phyloP scores from a whole-genome alignment of 805 yeast genomes.

The Lipomyces chichibuensis region DNA sequence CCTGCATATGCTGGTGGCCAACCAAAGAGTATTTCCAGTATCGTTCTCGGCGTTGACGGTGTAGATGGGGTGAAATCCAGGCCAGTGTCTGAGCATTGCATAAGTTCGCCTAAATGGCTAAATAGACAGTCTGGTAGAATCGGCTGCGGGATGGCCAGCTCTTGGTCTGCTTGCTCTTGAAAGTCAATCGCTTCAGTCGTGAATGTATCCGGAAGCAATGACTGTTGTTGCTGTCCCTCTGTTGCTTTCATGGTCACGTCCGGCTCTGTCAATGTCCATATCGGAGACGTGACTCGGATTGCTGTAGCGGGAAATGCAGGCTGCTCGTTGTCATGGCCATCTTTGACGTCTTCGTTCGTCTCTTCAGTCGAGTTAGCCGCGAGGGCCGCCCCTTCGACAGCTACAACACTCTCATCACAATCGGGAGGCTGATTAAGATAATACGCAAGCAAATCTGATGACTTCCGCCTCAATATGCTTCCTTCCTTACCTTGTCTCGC shows the following conservation, averaged over 20 bases:
- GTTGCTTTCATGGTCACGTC: background rate
- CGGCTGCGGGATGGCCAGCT: slow-evolving; percentile 28
- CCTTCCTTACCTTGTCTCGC: background rate
- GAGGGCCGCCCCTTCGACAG: background rate
- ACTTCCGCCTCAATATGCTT: background rate
- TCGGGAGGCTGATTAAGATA: slow-evolving; percentile 17
- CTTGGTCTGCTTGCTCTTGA: background rate
- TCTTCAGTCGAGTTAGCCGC: background rate
- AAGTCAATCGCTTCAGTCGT: background rate
- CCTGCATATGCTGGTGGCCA: slow-evolving; percentile 10
- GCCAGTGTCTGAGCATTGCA: slow-evolving; percentile 23
- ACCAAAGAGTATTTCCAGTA: slow-evolving; percentile 24
- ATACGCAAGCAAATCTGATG: slow-evolving; percentile 28
- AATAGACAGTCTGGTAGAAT: slow-evolving; percentile 34
- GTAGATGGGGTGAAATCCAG: slow-evolving; percentile 9
- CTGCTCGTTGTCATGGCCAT: slow-evolving; percentile 4
- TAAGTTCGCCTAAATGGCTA: slow-evolving; percentile 26
- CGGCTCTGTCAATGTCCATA: slow-evolving; percentile 31
- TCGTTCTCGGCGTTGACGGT: slow-evolving; percentile 3
- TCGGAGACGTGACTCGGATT: slow-evolving; percentile 30
- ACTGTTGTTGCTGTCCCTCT: background rate
- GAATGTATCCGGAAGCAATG: background rate
- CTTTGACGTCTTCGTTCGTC: background rate
- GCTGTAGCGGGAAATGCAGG: slow-evolving; percentile 24
- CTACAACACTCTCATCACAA: background rate